These are phyloP conservation scores for Obelidium mucronatum DNA, from an alignment of 192 early-diverging fungal species.

Conservation along the genomic window DNA sequence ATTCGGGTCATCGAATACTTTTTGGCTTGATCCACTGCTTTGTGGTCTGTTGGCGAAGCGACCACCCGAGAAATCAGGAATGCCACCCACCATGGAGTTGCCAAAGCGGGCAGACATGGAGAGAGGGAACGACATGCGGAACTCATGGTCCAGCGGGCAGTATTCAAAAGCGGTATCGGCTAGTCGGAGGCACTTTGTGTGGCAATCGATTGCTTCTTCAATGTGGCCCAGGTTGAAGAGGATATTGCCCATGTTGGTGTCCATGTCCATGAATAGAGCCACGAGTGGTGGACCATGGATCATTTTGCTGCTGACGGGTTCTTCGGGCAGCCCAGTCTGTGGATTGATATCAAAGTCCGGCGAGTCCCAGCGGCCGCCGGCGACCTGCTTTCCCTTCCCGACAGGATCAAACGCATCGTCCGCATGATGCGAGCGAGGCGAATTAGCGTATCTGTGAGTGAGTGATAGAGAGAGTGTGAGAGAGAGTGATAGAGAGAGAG, in stretches of 20 bases:
- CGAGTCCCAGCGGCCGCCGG: neutral
- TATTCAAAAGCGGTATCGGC: constrained; percentile 62
- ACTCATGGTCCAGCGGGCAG: constrained; percentile 43
- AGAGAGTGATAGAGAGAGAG: neutral
- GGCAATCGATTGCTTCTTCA: constrained; percentile 53
- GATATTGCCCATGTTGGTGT: constrained; percentile 61
- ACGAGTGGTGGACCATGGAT: constrained; percentile 62
- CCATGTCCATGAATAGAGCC: constrained; percentile 56
- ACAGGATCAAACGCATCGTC: neutral
- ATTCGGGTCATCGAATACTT: constrained; percentile 6
- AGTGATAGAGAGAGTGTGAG: too few species aligned
- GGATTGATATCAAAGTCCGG: neutral
- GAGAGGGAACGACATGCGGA: constrained; percentile 40
- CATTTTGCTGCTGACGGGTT: constrained; percentile 1
- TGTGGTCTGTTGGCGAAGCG: neutral
- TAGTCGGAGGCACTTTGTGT: constrained; percentile 53
- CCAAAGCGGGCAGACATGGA: constrained; percentile 25
- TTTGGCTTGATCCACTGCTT: neutral
- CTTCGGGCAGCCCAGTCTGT: neutral
- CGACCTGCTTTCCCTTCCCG: neutral
- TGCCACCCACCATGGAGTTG: constrained; percentile 18
- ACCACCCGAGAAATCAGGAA: neutral
- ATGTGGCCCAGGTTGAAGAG: constrained; percentile 49
- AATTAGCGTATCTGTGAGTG: too few species aligned
- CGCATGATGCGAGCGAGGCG: too few species aligned